Conservation (phyloP, 768 basidiomycete genomes). For the Podaxis sp. region DNA sequence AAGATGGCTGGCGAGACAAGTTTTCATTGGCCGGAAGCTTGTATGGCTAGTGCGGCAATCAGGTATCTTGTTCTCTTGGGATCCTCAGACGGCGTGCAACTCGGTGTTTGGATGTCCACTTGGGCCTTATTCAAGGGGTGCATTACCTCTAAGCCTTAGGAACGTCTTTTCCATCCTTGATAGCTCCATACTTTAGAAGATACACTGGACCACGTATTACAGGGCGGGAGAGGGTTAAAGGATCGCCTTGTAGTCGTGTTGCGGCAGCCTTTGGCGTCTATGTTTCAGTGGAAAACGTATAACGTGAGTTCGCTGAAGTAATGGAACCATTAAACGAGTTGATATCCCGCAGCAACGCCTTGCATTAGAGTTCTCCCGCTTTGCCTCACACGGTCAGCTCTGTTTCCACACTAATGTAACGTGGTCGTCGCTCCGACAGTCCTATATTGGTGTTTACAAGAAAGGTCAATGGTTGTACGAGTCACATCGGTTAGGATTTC, state of each 20-base stretch:
- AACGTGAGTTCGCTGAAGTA: not conserved
- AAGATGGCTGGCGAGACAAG: no score
- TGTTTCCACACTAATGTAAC: not conserved
- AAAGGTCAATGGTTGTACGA: slow-evolving; percentile 1
- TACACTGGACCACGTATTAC: not conserved
- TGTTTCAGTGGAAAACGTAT: not conserved
- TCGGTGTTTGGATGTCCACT: not conserved
- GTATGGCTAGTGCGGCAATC: not conserved
- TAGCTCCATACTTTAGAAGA: not conserved
- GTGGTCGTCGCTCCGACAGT: not conserved
- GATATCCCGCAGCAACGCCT: slow-evolving; percentile 4
- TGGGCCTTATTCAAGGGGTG: not conserved
- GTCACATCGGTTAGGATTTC: slow-evolving; percentile 4
- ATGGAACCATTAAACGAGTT: not conserved
- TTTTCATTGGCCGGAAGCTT: not conserved
- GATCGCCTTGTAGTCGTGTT: not conserved
- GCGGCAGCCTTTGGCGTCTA: not conserved
- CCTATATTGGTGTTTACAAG: not conserved
- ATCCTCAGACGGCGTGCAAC: not conserved
- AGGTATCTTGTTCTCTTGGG: not conserved
- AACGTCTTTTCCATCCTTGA: not conserved
- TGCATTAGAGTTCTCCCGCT: slow-evolving; percentile 3
- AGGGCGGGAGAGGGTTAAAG: not conserved
- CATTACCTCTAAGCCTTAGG: not conserved
- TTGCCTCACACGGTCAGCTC: slow-evolving; percentile 4